Conservation (phyloP, 2,329 filamentous ascomycete genomes). For the Sclerotinia glacialis region DNA sequence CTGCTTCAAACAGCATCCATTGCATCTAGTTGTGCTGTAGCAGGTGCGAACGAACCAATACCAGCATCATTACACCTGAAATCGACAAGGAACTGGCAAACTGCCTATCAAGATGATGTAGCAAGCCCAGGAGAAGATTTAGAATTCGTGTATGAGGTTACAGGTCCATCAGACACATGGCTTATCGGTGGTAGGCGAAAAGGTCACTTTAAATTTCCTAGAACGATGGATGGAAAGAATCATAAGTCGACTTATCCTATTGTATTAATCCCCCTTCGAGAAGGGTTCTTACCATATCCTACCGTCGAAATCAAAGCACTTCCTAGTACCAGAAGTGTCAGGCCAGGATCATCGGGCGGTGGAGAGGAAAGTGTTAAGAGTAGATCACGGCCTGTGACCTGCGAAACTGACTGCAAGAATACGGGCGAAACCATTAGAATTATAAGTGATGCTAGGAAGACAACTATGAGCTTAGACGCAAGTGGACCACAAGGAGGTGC, state of each 20-base stretch:
- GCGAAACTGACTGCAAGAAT: conserved; percentile 79
- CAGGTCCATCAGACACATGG: conserved; percentile 73
- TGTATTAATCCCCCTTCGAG: conserved; percentile 73
- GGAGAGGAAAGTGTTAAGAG: conserved; percentile 27
- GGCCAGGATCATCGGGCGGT: conserved; percentile 26
- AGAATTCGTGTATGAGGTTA: conserved; percentile 81
- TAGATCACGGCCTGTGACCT: conserved; percentile 46
- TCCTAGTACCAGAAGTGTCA: conserved; percentile 35
- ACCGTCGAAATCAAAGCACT: conserved; percentile 72
- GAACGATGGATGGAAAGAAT: conserved; percentile 44
- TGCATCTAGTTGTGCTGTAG: conserved; percentile 42
- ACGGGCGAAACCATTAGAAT: conserved; percentile 75
- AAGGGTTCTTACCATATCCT: conserved; percentile 77
- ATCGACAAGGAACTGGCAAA: conserved; percentile 64
- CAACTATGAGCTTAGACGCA: conserved; percentile 70
- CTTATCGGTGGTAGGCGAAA: conserved; percentile 78
- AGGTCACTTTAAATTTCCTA: conserved; percentile 68
- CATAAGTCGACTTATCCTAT: conserved; percentile 58
- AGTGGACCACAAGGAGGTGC: conserved; percentile 64
- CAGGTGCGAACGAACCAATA: conserved; percentile 63
- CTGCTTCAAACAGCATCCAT: conserved; percentile 45
- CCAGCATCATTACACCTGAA: conserved; percentile 59
- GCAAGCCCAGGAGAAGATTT: conserved; percentile 44
- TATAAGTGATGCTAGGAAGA: conserved; percentile 65
- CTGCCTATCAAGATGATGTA: conserved; percentile 37